Evolutionary conservation across 768 basidiomycete species (phyloP), one percentile per base, ranked within the genome.

Genomic region (Termitomyces sp.): DNA sequence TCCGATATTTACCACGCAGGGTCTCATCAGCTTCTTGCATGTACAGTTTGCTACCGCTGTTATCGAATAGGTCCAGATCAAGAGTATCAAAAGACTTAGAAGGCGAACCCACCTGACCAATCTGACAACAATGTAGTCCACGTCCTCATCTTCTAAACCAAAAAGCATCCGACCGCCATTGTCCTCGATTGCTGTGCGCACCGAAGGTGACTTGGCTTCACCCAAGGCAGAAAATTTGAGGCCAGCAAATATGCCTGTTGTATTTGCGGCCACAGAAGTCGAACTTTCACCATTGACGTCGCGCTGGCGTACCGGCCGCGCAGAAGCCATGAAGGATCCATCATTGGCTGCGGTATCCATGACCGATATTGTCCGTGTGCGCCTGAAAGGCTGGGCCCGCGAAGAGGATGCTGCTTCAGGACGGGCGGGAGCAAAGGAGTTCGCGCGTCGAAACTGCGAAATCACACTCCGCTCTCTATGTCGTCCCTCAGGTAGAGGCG

Each of bases 11-110:
- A 3, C 63, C 55, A 47, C 81, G 77, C 61, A 76, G 64, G 0
- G 36, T 12, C 7, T 73, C 70, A 54, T 85, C 83, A 6, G 69
- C 66, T 66, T 90, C 88, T 33, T 80, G 77, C 3, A 70, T 72
- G 62, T 78, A 90, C n/a, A 89, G 61, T 60, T 83, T 83, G 63
- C 86, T 89, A 28, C 88, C 90, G 64, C 90, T 92, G 38, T 20
- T 33, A n/a, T 28, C 57, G 8, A 48, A 36, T 46, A 51, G n/a
- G 35, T 42, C 6, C 52, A 49, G n/a, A 14, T 65, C 38, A 65
- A 49, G 2, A 54, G 28, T n/a, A 1, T 10, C 18, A 14, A 9
- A 32, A 22, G 24, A 28, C 57, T 18, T 10, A 44, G 42, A 43
- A 54, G 14, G 7, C 16, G 6, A 42, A 67, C 73, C 10, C 56